Conservation (phyloP, 1,284 basidiomycete species). For the Phellopilus nigrolimitatus region DNA sequence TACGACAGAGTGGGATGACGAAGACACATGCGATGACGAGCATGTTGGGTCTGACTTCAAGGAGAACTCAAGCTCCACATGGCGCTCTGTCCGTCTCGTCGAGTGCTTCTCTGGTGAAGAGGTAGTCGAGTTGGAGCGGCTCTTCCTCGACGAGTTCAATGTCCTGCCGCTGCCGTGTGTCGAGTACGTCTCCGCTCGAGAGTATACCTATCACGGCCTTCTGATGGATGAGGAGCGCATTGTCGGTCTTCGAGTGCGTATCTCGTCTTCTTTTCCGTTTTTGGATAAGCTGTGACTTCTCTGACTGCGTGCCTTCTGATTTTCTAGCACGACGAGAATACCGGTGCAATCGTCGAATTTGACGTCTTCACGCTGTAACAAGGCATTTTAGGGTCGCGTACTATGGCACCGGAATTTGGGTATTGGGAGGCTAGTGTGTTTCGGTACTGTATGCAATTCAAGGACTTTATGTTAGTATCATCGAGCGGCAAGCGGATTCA, state of each 20-base stretch:
- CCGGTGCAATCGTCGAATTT: constrained; percentile 5
- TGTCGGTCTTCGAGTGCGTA: constrained; percentile 38
- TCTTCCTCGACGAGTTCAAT: constrained; percentile 30
- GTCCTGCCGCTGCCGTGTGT: constrained; percentile 34
- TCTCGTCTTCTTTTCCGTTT: neutral
- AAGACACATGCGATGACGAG: too few relatives aligned
- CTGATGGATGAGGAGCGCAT: constrained; percentile 47
- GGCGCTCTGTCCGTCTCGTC: neutral
- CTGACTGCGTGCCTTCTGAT: neutral
- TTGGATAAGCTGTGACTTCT: neutral
- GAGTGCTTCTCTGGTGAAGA: constrained; percentile 12
- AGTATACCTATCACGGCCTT: constrained; percentile 35
- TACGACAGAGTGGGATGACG: too few relatives aligned
- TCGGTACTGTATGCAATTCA: too few relatives aligned
- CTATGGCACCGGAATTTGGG: too few relatives aligned
- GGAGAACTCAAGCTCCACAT: constrained; percentile 4
- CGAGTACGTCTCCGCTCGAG: constrained; percentile 26
- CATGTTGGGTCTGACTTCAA: neutral
- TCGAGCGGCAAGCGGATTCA: too few relatives aligned
- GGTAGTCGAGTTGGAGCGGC: constrained; percentile 20
- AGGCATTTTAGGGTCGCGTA: too few relatives aligned
- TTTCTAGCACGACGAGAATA: constrained; percentile 5
- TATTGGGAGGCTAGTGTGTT: too few relatives aligned
- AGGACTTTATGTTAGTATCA: too few relatives aligned
- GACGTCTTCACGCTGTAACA: constrained; percentile 16